Conservation (phyloP, 495 filamentous ascomycete species). For the Tuber indicum region DNA sequence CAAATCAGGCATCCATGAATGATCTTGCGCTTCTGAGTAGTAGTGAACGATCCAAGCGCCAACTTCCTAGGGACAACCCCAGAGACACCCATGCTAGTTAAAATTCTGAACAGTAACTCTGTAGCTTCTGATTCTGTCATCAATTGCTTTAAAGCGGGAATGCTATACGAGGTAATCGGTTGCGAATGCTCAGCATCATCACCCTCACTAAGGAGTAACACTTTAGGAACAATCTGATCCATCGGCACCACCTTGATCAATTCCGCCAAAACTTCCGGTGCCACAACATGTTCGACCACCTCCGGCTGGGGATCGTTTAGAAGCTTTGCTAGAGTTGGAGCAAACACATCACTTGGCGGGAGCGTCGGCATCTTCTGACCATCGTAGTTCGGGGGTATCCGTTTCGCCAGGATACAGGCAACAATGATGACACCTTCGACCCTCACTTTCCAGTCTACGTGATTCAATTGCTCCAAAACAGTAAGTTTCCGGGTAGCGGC, state of each 20-base stretch:
- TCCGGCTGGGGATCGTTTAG: slow-evolving; percentile 42
- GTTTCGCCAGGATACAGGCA: slow-evolving; percentile 41
- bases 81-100: slow-evolving; percentile 38
- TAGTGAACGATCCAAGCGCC: slow-evolving; percentile 38
- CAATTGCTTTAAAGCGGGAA: slow-evolving; percentile 37
- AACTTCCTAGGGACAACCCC: slow-evolving; percentile 39
- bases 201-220: slow-evolving; percentile 38
- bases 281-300: slow-evolving; percentile 43
- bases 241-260: slow-evolving; percentile 40
- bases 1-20: slow-evolving; percentile 39
- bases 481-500: slow-evolving; percentile 33
- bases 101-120: slow-evolving; percentile 38
- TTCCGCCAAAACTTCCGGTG: slow-evolving; percentile 39
- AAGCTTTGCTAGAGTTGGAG: slow-evolving; percentile 40
- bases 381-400: slow-evolving; percentile 40
- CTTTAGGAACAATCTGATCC: slow-evolving; percentile 42
- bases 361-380: slow-evolving; percentile 40
- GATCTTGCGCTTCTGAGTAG: slow-evolving; percentile 39
- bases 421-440: slow-evolving; percentile 41
- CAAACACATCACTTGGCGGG: slow-evolving; percentile 40
- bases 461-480: slow-evolving; percentile 40
- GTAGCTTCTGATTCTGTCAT: slow-evolving; percentile 38
- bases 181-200: slow-evolving; percentile 41
- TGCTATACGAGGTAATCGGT: slow-evolving; percentile 32
- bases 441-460: slow-evolving; percentile 40